Base-by-base conservation (phyloP, 2,329 filamentous ascomycete genomes). In the Ilyonectria mors-panacis region DNA sequence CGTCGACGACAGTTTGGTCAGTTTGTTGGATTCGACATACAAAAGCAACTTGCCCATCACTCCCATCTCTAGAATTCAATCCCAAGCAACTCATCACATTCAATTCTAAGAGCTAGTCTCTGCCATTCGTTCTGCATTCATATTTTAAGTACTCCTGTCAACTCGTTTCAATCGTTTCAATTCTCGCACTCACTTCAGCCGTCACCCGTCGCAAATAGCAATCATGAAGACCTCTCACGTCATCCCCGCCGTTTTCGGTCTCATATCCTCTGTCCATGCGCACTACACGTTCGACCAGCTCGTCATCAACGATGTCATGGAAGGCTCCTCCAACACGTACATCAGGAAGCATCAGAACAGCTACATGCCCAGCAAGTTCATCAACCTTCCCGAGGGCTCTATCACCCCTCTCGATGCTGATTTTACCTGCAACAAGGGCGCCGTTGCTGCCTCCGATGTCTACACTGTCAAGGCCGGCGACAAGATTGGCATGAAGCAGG, bases 311-410 rank as follows among this genome's bases (percentile, higher is more conserved):
- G 55, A 48, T 35, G 39, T 19, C 12, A 45, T 60, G 12, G 26
- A 61, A 48, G 59, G 59, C 8, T 33, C 48, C 15, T 37, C 59
- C 35, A 61, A 61, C 48, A 61, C 59, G 3, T 61, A 61, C 59
- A 61, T 61, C 59, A 48, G 45, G 23, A 30, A 61, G 59, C 59
- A 61, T n/a, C 21, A 53, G 35, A 61, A 61, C 59, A 21, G 48
- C 35, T 61, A 54, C 37, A 61, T 61, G 59, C 59, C 59, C 15
- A 61, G 48, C 48, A 61, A 61, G 48, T 61, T 61, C 48, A 61
- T 37, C 23, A 61, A 61, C 33, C n/a, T 5, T 21, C 59, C 59
- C 21, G 33, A 42, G 6, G 59, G 59, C n/a, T 61, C 59, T 37
- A 61, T 61, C 48, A 61, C 33, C 15, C 57, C 57, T n/a, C 15